phyloP scores from a whole-genome alignment of 257 asterid genomes.

The Phtheirospermum japonicum region DNA sequence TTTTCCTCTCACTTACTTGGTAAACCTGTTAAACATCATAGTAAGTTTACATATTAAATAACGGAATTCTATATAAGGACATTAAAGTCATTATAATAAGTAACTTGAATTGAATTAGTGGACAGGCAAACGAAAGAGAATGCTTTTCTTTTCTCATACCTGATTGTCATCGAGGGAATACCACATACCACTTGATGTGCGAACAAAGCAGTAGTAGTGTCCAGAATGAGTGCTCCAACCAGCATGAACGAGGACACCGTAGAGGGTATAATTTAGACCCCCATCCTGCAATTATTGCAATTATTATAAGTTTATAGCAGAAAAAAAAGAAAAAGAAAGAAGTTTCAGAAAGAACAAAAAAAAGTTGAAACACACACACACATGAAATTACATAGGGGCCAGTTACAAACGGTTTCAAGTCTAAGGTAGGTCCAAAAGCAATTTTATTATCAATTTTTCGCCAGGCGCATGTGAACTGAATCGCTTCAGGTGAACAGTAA shows the following conservation, averaged over 20 bases:
- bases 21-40: conserved; percentile 51
- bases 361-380: background rate
- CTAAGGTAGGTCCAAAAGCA: conserved; percentile 63
- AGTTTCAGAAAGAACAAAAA: background rate
- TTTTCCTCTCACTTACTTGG: conserved; percentile 73
- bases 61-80: conserved; percentile 5
- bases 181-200: conserved; percentile 98
- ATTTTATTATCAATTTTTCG: conserved; percentile 70
- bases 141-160: conserved; percentile 43
- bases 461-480: conserved; percentile 65
- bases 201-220: conserved; percentile 95
- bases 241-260: conserved; percentile 95
- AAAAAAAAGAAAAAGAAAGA: background rate
- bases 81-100: background rate
- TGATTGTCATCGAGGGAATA: conserved; percentile 91
- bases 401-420: conserved; percentile 79
- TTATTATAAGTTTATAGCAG: conserved; percentile 6
- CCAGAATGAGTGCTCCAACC: conserved; percentile 99
- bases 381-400: conserved; percentile 64
- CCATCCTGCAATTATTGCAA: conserved; percentile 58
- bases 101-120: conserved; percentile 7
- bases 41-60: conserved; percentile 20
- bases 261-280: conserved; percentile 79
- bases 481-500: conserved; percentile 85
- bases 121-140: too few relatives aligned